Evolutionary conservation across 805 yeast species (phyloP), one percentile per base, ranked within the genome.

Genomic region (Millerozyma miso): DNA sequence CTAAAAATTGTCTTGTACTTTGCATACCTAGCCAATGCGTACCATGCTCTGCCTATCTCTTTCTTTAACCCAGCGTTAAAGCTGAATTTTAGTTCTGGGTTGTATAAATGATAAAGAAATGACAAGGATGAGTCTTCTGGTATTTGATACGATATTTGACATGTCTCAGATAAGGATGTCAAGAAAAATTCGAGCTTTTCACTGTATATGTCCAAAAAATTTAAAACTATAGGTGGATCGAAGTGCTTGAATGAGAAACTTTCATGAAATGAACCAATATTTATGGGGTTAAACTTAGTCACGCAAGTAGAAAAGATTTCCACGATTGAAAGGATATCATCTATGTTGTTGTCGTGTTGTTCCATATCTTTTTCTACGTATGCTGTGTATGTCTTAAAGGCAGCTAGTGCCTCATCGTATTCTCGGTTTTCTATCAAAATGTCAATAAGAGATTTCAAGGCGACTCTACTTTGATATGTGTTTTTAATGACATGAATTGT

Each of bases 321-420:
- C 17, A 70, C 53, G 19, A 67, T 55, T 4, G 63, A 46, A 23
- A 71, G 48, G 16, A 71, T 50, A 40, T 71, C 67, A 16, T 54
- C 49, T 20, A 64, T 53, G 13, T 43, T 19, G 3, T 69, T 67
- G 7, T 55, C 55, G 34, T 57, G 49, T 32, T 63, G 69, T 29
- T 59, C 56, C 46, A 58, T 56, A 13, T 66, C 70, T 33, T 59
- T 63, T 14, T 60, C 58, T 7, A 63, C 44, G 47, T 71, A 71
- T 16, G 53, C 47, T 5, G 56, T 49, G 45, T 60, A 70, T 0
- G 74, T 68, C 29, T 61, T 62, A 43, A 69, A 62, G 0, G 73
- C 73, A 6, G 71, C 71, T 40, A 64, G 54, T 0, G 75, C 76
- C 46, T 71, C 75, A 43, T 71, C 76, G 45, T 58, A 65, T 44